Conservation (phyloP, 352 stramenopile genomes). For the Phytophthora rubi region DNA sequence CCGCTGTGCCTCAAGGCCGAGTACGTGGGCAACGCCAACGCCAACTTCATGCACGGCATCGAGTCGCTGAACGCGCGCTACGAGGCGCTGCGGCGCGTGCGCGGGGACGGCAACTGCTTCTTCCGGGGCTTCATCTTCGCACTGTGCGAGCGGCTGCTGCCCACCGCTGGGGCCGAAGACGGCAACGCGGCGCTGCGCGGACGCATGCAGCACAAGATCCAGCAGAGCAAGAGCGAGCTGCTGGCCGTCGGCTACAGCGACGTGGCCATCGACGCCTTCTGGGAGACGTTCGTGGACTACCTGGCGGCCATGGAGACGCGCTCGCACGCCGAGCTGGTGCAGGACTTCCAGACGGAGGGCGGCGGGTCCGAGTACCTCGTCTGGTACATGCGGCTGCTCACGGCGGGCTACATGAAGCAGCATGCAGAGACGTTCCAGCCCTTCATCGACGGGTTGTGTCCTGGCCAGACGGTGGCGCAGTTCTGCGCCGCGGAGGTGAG, state of each 20-base stretch:
- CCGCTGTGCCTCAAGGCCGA: constrained; percentile 66
- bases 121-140: constrained; percentile 92
- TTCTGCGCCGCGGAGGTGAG: constrained; percentile 84
- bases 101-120: constrained; percentile 93
- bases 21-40: constrained; percentile 77
- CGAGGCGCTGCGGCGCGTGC: constrained; percentile 78
- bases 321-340: constrained; percentile 70
- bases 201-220: constrained; percentile 68
- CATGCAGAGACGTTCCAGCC: constrained; percentile 89
- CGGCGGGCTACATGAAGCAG: constrained; percentile 87
- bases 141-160: constrained; percentile 81
- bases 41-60: constrained; percentile 78
- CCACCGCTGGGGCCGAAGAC: not conserved
- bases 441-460: constrained; percentile 88
- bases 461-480: constrained; percentile 79
- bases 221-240: constrained; percentile 72
- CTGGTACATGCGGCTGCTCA: constrained; percentile 90
- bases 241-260: constrained; percentile 91
- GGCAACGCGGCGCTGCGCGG: constrained; percentile 29
- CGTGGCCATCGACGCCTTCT: constrained; percentile 93
- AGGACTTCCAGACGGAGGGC: constrained; percentile 87
- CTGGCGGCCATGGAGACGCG: constrained; percentile 80
- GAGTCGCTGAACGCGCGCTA: constrained; percentile 71
- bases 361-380: constrained; percentile 89
- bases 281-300: constrained; percentile 93